Evolutionary conservation across 345 rosid genomes (phyloP), one percentile per base, ranked within the genome.

Genomic region (Melaleuca quinquenervia): DNA sequence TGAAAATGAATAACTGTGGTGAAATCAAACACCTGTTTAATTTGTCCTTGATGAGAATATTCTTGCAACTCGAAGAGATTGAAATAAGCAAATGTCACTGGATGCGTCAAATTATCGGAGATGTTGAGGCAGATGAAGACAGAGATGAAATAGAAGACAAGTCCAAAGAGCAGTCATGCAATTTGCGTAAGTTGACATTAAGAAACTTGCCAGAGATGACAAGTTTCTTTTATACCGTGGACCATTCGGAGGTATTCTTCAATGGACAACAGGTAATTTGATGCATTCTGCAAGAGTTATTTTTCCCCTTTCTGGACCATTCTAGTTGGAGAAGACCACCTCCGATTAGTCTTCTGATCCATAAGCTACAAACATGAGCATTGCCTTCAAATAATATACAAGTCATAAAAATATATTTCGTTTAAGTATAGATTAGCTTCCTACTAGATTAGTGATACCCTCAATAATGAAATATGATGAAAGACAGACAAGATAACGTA

Each of bases 251-350:
- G 1, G 12, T 0, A 0, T 16, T 64, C 0, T 64, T 64, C 6
- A 0, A 29, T 3, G 45, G 22, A 1, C 44, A 29, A 29, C 22
- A 15, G 76, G 45, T 64, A 64, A 15, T 62, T 50, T 62, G 44
- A 62, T 29, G 21, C 20, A 29, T 62, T 62, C 41, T 0, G 1
- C 0, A 0, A 29, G 1, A 0, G 0, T 62, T 21, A 1, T 29
- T 8, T 2, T 29, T 62, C 29, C 7, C 44, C 15, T 3, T 21
- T 0, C 29, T 1, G 8, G 11, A 58, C 32, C 64, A n/a, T 58
- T 3, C 16, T n/a, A 11, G 11, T 26, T 56, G 64, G 41, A 41
- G 41, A 41, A 41, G 41, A 41, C 3, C 41, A 41, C 41, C 41
- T 41, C 41, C 41, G 41, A 41, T 41, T 41, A 41, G 41, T 41